phyloP scores from a whole-genome alignment of 306 rosid genomes.

The Echinosophora koreensis region DNA sequence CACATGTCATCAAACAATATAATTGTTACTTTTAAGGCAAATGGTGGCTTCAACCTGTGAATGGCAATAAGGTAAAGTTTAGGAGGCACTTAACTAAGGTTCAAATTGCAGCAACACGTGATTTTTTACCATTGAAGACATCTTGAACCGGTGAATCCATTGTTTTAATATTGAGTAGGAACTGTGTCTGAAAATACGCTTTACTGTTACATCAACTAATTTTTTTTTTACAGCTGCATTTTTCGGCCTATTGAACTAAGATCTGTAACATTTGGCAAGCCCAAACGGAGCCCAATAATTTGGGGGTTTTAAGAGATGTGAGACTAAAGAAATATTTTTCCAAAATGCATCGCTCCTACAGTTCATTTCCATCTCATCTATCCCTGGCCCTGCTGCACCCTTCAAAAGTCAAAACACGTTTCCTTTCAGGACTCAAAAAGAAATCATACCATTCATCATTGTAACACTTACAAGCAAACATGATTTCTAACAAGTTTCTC shows the following conservation, averaged over 20 bases:
- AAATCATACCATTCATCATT: neutral
- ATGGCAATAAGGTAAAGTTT: neutral
- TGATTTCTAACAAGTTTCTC: neutral
- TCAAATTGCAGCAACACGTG: neutral
- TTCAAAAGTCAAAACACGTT: neutral
- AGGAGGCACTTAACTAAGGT: neutral
- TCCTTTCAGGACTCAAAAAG: neutral
- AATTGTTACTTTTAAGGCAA: neutral
- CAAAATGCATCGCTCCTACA: neutral
- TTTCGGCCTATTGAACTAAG: neutral
- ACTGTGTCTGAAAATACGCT: no score
- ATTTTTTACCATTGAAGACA: neutral
- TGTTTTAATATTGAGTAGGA: neutral
- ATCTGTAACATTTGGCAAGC: neutral
- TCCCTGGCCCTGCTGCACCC: neutral
- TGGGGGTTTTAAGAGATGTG: neutral
- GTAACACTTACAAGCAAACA: neutral
- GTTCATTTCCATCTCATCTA: neutral
- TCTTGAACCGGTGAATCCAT: neutral
- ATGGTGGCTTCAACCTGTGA: constrained; percentile 1
- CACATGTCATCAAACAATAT: no score
- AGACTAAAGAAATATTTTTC: no score
- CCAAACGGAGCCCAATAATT: neutral
- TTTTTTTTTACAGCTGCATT: neutral
- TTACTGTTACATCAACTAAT: neutral